Evolutionary conservation across 495 filamentous ascomycete species (phyloP).

Genomic region (Aspergillus sclerotiicarbonarius): DNA sequence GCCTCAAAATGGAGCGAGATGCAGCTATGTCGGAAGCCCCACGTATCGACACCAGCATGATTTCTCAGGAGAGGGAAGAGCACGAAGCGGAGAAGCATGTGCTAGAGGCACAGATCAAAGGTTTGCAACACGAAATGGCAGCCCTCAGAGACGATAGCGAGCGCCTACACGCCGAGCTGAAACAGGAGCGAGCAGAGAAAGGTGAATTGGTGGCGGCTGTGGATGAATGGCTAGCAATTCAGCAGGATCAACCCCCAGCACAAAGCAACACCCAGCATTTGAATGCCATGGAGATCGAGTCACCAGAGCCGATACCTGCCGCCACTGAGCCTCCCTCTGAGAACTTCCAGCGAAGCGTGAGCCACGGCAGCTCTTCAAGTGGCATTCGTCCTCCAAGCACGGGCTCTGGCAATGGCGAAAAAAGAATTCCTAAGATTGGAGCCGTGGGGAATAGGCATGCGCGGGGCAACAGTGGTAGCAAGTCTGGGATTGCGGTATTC

Average conservation of each 20-base stretch:
- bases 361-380: slow-evolving; percentile 28
- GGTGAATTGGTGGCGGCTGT: slow-evolving; percentile 89
- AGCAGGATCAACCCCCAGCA: slow-evolving; percentile 34
- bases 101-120: slow-evolving; percentile 65
- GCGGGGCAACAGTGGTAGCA: slow-evolving; percentile 40
- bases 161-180: slow-evolving; percentile 57
- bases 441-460: slow-evolving; percentile 31
- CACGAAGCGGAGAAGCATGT: slow-evolving; percentile 49
- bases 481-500: slow-evolving; percentile 44
- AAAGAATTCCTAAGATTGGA: slow-evolving; percentile 33
- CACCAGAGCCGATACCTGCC: slow-evolving; percentile 7
- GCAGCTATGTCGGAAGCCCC: slow-evolving; percentile 61
- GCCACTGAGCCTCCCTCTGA: slow-evolving; percentile 22
- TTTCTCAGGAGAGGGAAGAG: slow-evolving; percentile 46
- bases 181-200: slow-evolving; percentile 85
- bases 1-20: slow-evolving; percentile 62
- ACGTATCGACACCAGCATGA: slow-evolving; percentile 39
- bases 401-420: slow-evolving; percentile 25
- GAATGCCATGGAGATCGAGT: slow-evolving; percentile 12
- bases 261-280: slow-evolving; percentile 8
- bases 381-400: slow-evolving; percentile 36
- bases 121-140: slow-evolving; percentile 64
- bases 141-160: slow-evolving; percentile 64
- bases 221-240: slow-evolving; percentile 78
- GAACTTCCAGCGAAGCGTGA: slow-evolving; percentile 25